Conservation (phyloP, 495 filamentous ascomycete genomes). For the Aspergillus sclerotiicarbonarius region DNA sequence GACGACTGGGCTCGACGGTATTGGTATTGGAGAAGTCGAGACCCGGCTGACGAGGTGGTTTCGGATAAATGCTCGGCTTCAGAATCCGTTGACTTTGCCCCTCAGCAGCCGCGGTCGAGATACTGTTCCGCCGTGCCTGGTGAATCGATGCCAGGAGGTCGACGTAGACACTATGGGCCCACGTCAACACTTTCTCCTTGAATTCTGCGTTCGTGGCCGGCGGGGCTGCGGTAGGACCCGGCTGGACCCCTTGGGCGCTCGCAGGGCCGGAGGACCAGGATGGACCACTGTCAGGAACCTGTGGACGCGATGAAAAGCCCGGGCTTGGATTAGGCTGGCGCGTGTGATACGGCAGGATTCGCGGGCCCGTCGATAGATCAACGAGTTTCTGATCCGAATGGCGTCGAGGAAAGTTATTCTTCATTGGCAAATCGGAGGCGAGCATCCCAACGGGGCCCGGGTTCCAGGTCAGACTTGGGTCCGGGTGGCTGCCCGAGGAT, state of each 20-base stretch:
- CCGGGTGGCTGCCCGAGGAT: slow-evolving; percentile 24
- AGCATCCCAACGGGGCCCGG: slow-evolving; percentile 27
- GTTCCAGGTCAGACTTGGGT: slow-evolving; percentile 33
- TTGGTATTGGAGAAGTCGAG: slow-evolving; percentile 39
- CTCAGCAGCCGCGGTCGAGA: slow-evolving; percentile 32
- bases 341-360: slow-evolving; percentile 37
- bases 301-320: slow-evolving; percentile 22
- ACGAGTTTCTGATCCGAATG: slow-evolving; percentile 38
- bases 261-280: slow-evolving; percentile 31
- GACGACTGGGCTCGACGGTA: slow-evolving; percentile 32
- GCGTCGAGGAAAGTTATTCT: slow-evolving; percentile 42
- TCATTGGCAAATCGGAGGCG: slow-evolving; percentile 29
- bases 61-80: slow-evolving; percentile 62
- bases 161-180: slow-evolving; percentile 85
- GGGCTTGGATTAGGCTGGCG: slow-evolving; percentile 17
- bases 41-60: slow-evolving; percentile 55
- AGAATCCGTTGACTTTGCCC: slow-evolving; percentile 36
- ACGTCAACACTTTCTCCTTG: slow-evolving; percentile 77
- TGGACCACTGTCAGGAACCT: slow-evolving; percentile 16
- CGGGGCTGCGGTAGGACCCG: slow-evolving; percentile 17
- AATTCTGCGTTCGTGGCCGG: slow-evolving; percentile 56
- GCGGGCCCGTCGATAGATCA: slow-evolving; percentile 18
- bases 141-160: slow-evolving; percentile 79
- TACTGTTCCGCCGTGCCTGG: slow-evolving; percentile 50
- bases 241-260: slow-evolving; percentile 23